Conservation (phyloP, 2,329 filamentous ascomycete species). For the Monilinia fructicola region DNA sequence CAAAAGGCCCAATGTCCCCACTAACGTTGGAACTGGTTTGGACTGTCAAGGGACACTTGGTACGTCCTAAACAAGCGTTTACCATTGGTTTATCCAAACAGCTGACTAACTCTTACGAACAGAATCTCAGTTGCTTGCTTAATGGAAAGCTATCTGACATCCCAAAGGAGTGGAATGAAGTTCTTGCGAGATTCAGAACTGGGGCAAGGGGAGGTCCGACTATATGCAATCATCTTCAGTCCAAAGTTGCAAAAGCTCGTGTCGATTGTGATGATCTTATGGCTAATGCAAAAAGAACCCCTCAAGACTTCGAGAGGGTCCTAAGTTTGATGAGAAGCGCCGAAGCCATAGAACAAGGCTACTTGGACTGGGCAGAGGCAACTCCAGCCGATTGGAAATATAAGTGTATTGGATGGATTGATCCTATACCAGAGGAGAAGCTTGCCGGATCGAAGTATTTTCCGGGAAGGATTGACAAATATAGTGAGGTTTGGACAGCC, state of each 20-base stretch:
- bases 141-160: constrained; percentile 17
- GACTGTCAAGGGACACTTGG: constrained; percentile 13
- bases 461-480: constrained; percentile 59
- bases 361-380: constrained; percentile 50
- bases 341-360: constrained; percentile 52
- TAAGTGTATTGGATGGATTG: constrained; percentile 55
- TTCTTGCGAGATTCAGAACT: not conserved
- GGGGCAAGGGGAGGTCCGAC: not conserved
- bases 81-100: not conserved
- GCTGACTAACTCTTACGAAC: not conserved
- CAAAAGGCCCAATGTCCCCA: constrained; percentile 14
- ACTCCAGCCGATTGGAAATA: constrained; percentile 52
- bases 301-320: constrained; percentile 35
- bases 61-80: not conserved
- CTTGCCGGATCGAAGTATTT: constrained; percentile 31
- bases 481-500: constrained; percentile 59
- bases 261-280: constrained; percentile 18
- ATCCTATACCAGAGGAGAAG: constrained; percentile 30
- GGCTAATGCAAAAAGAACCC: constrained; percentile 10
- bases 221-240: constrained; percentile 21
- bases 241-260: constrained; percentile 16
- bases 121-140: constrained; percentile 16
- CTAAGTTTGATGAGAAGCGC: constrained; percentile 52
- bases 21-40: constrained; percentile 19
- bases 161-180: constrained; percentile 9